Evolutionary conservation across 2,329 filamentous ascomycete genomes (phyloP), one percentile per base, ranked within the genome.

Genomic region (Aspergillus proliferans): DNA sequence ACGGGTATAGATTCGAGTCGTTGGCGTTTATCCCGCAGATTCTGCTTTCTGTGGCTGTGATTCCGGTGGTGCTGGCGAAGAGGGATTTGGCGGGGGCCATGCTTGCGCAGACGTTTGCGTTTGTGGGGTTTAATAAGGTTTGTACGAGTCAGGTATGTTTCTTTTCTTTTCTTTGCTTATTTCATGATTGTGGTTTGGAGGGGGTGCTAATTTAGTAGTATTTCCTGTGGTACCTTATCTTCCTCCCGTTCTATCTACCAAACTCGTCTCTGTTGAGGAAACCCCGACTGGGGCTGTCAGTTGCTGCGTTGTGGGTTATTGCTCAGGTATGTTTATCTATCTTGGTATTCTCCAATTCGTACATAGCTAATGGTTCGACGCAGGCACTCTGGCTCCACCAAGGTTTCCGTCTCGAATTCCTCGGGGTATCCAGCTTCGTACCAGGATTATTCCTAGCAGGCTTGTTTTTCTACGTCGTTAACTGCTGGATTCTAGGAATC

Each of bases 81-180:
- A 86, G 83, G 59, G 85, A 93, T 60, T 78, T 98, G 0, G 79
- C 91, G 0, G 81, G 84, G 0, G 85, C 88, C 4, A 91, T 97
- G 87, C 80, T 97, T 53, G 89, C 88, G 3, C 93, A 98, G 71
- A 97, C 93, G 0, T 95, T 96, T 71, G 88, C 92, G 0, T 98
- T 98, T 69, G 93, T 97, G 3, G 85, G 90, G 0, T 97, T 97
- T 60, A 98, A 98, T 74, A 98, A 98, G 74, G 93, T 98, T 53
- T 97, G 92, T 78, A 98, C 93, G 3, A 95, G 90, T 63, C 92
- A 97, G 80, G 89, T 93, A 79, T 55, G 78, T 64, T 12, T 47
- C 26, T 14, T 33, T 46, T 26, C 26, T 26, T 8, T 15, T 18
- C 15, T 6, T 39, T 46, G 45, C 21, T 28, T 26, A 24, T n/a